These are phyloP conservation scores for Macrophomina tecta DNA, from an alignment of 2,329 filamentous ascomycete species.

Conservation along the genomic window DNA sequence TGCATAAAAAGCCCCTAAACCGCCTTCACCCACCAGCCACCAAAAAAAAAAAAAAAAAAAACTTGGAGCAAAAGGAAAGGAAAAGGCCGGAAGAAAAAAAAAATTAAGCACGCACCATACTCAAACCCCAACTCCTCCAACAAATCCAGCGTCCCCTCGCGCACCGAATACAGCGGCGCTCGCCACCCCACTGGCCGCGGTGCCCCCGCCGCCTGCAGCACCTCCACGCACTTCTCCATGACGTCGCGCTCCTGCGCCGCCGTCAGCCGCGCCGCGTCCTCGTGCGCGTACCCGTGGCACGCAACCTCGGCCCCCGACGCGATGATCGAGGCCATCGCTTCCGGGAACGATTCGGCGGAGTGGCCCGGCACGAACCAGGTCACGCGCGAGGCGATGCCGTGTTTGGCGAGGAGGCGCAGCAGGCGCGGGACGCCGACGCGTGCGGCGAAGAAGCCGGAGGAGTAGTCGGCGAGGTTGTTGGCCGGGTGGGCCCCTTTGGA, in stretches of 20 bases:
- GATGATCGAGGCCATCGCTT: conserved; percentile 57
- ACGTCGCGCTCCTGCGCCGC: conserved; percentile 58
- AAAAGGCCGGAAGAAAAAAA: neutral
- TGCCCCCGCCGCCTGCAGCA: conserved; percentile 52
- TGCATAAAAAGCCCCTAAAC: conserved; percentile 17
- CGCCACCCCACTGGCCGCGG: conserved; percentile 57
- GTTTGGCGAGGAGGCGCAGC: conserved; percentile 60
- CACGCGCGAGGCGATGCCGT: conserved; percentile 57
- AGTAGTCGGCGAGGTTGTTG: conserved; percentile 63
- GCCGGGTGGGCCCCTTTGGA: conserved; percentile 52
- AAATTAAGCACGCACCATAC: conserved; percentile 37
- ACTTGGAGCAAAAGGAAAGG: neutral
- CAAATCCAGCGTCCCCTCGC: conserved; percentile 55
- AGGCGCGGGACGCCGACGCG: conserved; percentile 63
- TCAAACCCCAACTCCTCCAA: conserved; percentile 57
- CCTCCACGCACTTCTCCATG: conserved; percentile 53
- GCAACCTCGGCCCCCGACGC: conserved; percentile 61
- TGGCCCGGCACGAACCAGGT: conserved; percentile 69
- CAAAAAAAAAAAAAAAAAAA: conserved; percentile 27
- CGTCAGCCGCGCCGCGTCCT: conserved; percentile 54
- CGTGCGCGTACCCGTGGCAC: conserved; percentile 58
- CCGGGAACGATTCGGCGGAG: conserved; percentile 63
- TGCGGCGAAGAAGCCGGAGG: conserved; percentile 61
- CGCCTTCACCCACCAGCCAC: neutral
- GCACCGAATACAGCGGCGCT: conserved; percentile 59